Percentiles rank a stretch among this genome's conserved stretches.
Conservation (phyloP, 495 filamentous ascomycete genomes). For the Lepidopterella palustris region DNA sequence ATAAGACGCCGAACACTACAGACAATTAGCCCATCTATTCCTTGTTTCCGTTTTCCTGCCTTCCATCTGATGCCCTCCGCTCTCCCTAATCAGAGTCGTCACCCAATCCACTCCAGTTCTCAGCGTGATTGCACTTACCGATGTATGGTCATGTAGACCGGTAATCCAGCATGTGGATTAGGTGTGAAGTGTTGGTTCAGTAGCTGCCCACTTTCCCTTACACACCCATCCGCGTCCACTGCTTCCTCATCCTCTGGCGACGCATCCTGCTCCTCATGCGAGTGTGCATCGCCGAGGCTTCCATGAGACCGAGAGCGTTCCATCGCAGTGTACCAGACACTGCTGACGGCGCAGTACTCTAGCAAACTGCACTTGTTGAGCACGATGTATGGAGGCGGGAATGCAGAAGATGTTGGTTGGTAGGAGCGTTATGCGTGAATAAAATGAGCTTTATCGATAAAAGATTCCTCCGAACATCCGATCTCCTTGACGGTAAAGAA, state of each 20-base stretch:
- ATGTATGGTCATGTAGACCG: conserved; percentile 36
- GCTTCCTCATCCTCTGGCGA: conserved; percentile 32
- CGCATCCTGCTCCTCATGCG: conserved; percentile 37
- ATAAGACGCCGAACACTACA: conserved; percentile 34
- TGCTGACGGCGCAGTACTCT: too few relatives aligned
- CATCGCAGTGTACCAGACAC: conserved; percentile 35
- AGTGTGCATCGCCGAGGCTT: conserved; percentile 26
- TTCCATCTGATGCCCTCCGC: too few relatives aligned
- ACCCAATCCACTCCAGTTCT: not conserved
- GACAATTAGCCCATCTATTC: not conserved
- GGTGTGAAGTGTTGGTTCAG: conserved; percentile 23
- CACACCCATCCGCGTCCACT: conserved; percentile 35
- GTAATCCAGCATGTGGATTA: conserved; percentile 33
- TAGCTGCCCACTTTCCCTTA: conserved; percentile 17
- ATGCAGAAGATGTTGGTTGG: too few relatives aligned
- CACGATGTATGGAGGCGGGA: too few relatives aligned
- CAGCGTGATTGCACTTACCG: conserved; percentile 6
- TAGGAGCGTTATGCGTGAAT: too few relatives aligned
- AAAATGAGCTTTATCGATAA: too few relatives aligned
- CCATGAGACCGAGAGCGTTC: too few relatives aligned
- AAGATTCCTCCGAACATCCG: too few relatives aligned
- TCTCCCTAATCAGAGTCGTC: too few relatives aligned
- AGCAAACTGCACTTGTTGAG: too few relatives aligned
- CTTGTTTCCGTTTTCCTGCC: not conserved
- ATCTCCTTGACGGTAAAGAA: too few relatives aligned